Percentiles rank a stretch among this genome's conserved stretches.
Conservation (phyloP, 768 basidiomycete genomes). For the Nidularia pulvinata region DNA sequence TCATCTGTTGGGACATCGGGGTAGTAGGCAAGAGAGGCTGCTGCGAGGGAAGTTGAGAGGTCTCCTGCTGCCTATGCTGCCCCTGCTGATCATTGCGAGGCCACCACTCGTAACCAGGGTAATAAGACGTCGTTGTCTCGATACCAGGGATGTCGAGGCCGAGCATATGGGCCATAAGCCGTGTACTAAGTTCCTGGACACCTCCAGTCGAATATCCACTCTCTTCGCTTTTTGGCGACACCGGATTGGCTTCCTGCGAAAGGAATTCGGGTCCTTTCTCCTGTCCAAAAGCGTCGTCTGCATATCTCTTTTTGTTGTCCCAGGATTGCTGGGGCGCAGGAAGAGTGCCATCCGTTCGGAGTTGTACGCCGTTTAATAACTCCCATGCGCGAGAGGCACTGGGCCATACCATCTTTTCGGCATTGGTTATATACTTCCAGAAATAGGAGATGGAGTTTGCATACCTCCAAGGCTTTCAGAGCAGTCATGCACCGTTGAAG, state of each 20-base stretch:
- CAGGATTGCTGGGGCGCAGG: neutral
- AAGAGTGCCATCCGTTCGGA: conserved; percentile 38
- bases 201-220: conserved; percentile 31
- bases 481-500: conserved; percentile 64
- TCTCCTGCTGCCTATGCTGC: neutral
- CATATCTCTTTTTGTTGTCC: conserved; percentile 55
- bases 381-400: conserved; percentile 67
- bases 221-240: conserved; percentile 11
- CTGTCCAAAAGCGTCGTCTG: conserved; percentile 63
- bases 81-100: conserved; percentile 35
- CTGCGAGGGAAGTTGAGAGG: conserved; percentile 13
- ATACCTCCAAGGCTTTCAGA: conserved; percentile 68
- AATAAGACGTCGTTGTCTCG: conserved; percentile 56
- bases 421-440: neutral
- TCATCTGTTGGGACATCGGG: neutral
- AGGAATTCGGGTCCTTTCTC: conserved; percentile 46
- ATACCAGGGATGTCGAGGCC: conserved; percentile 66
- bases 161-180: conserved; percentile 74
- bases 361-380: conserved; percentile 64
- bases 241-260: conserved; percentile 37
- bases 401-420: conserved; percentile 64
- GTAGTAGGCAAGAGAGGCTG: neutral
- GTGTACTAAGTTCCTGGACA: conserved; percentile 62
- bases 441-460: conserved; percentile 8
- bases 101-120: conserved; percentile 69